Evolutionary conservation across 176 grass and related monocot species (phyloP), one percentile per base, ranked within the genome.

Genomic region (Guadua angustifolia): DNA sequence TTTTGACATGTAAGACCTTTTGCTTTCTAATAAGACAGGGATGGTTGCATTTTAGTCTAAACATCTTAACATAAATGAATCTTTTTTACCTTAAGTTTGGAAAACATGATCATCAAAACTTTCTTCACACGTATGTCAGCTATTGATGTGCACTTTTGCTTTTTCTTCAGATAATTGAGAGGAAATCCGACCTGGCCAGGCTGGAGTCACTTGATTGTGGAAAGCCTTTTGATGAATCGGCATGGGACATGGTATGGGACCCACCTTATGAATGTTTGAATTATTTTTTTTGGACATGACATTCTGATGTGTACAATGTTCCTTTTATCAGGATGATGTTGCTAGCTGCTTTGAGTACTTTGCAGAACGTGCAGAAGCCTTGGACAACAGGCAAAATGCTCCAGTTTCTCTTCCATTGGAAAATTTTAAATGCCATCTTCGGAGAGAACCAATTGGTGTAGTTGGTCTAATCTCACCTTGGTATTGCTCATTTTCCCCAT

Each of bases 281-380:
- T 21, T 9, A 36, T 50, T 16, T 36, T 53, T 76, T 70, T 64
- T 5, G 11, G 1, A 66, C 22, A 29, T 70, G 29, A 46, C 24
- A 49, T 56, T 18, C 80, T 81, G 9, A 84, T 86, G 24, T 64
- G 16, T 53, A 56, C 66, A 17, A 29, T 84, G 11, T 58, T 85
- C 67, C 59, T 71, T 83, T 81, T 81, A 68, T 79, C 84, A 99
- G 96, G 93, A 99, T 75, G 96, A 99, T 92, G 96, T 99, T 85
- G 93, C 96, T 60, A 93, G 96, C 44, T 99, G 96, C 85, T 95
- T 99, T 59, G 96, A 99, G 89, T 99, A 84, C 78, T 99, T 89
- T 38, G 96, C 96, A 5, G 89, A 85, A 83, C 89, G 90, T 83
- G 96, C 89, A 24, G 93, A 95, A 78, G 88, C 82, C 50, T 90